These are phyloP conservation scores for Geranium brycei DNA, from an alignment of 345 rosid species.

Conservation along the genomic window DNA sequence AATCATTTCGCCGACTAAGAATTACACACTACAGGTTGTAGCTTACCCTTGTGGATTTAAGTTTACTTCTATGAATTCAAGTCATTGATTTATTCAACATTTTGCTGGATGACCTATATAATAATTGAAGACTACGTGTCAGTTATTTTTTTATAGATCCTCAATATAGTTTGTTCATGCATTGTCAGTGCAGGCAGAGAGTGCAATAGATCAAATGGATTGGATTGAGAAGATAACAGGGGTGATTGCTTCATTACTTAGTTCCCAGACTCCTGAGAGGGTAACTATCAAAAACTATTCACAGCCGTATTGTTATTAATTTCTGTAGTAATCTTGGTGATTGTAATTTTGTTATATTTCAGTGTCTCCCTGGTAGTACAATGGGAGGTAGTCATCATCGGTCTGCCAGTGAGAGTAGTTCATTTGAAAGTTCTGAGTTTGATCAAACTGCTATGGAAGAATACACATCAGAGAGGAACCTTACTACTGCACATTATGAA, in stretches of 20 bases:
- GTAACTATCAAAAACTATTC: conserved; percentile 18
- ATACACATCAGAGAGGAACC: conserved; percentile 57
- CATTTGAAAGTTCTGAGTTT: conserved; percentile 87
- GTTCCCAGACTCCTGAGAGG: conserved; percentile 90
- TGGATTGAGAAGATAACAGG: conserved; percentile 99
- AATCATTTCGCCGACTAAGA: conserved; percentile 93
- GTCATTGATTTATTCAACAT: not conserved
- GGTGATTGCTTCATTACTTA: conserved; percentile 93
- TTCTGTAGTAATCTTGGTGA: conserved; percentile 7
- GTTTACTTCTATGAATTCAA: conserved; percentile 4
- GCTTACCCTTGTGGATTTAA: not conserved
- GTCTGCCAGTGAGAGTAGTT: conserved; percentile 95
- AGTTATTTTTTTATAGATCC: conserved; percentile 10
- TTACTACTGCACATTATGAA: conserved; percentile 41
- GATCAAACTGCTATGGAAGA: conserved; percentile 74
- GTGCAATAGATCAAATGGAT: conserved; percentile 93
- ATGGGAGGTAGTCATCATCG: conserved; percentile 90
- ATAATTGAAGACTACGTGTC: no score
- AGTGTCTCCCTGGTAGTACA: conserved; percentile 69
- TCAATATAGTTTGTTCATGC: conserved; percentile 24
- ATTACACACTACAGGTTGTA: conserved; percentile 86
- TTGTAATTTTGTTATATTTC: conserved; percentile 22
- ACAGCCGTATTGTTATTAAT: conserved; percentile 3
- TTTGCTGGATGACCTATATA: not conserved
- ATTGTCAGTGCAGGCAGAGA: conserved; percentile 97